Percentiles rank a stretch among this genome's conserved stretches.
These are phyloP conservation scores for Trichoderma gracile DNA, from an alignment of 2,329 filamentous ascomycete genomes.

Conservation along the genomic window DNA sequence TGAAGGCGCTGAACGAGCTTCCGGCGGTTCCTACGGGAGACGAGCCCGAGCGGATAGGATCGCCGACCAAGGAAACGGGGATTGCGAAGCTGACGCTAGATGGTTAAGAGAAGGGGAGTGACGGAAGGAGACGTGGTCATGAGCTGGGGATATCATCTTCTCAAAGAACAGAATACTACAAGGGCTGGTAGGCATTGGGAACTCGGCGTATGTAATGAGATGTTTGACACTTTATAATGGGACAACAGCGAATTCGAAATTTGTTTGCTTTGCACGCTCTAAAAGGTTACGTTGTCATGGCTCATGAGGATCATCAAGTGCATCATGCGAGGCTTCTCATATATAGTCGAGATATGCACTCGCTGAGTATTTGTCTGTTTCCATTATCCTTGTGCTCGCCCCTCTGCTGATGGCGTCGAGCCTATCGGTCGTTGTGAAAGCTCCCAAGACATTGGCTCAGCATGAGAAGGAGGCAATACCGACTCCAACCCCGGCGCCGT, in stretches of 20 bases:
- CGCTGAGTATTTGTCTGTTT: slow-evolving; percentile 7
- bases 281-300: neutral
- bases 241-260: neutral
- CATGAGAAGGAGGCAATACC: neutral
- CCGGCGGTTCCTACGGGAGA: slow-evolving; percentile 42
- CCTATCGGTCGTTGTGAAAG: slow-evolving; percentile 1
- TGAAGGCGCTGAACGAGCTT: slow-evolving; percentile 55
- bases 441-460: slow-evolving; percentile 6
- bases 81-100: slow-evolving; percentile 39
- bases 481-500: neutral
- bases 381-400: neutral
- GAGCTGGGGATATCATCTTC: neutral
- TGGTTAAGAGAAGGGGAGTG: neutral
- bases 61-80: slow-evolving; percentile 43
- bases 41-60: slow-evolving; percentile 22
- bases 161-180: neutral
- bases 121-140: neutral
- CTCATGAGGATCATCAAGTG: neutral
- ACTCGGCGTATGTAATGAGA: slow-evolving; percentile 7
- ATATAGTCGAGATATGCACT: neutral
- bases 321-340: neutral
- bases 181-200: neutral
- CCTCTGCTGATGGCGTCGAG: neutral
- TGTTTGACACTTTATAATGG: neutral
- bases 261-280: neutral